phyloP scores from a whole-genome alignment of 2,329 filamentous ascomycete genomes.

The Cladosporium sp. region DNA sequence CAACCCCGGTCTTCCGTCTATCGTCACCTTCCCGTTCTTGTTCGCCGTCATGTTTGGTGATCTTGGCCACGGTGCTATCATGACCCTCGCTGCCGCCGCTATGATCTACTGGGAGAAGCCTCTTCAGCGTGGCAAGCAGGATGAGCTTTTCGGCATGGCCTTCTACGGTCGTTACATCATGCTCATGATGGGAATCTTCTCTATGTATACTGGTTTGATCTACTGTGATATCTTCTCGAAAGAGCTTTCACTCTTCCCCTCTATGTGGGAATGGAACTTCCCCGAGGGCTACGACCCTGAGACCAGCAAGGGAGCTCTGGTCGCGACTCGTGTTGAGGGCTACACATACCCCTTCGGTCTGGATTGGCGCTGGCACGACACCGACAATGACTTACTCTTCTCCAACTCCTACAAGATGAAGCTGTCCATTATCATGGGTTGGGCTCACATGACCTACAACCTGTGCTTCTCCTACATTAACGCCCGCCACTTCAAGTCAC shows the following conservation, averaged over 20 bases:
- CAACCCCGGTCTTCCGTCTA: conserved; percentile 90
- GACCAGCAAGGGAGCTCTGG: conserved; percentile 48
- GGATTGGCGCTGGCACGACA: conserved; percentile 94
- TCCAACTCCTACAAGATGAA: conserved; percentile 99
- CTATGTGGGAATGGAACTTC: conserved; percentile 83
- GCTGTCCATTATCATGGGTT: conserved; percentile 94
- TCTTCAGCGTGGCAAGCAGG: conserved; percentile 77
- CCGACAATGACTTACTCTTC: conserved; percentile 92
- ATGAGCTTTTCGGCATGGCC: conserved; percentile 96
- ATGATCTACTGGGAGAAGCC: conserved; percentile 98
- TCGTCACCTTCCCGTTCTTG: conserved; percentile 98
- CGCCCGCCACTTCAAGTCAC: conserved; percentile 87
- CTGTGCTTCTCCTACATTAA: conserved; percentile 91
- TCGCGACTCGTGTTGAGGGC: conserved; percentile 59
- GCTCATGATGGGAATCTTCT: conserved; percentile 95
- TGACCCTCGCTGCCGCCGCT: conserved; percentile 74
- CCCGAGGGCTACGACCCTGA: conserved; percentile 47
- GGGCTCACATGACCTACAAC: conserved; percentile 98
- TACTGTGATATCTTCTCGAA: conserved; percentile 98
- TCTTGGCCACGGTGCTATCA: conserved; percentile 86
- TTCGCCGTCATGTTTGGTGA: conserved; percentile 99
- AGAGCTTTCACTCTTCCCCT: conserved; percentile 81
- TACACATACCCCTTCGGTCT: conserved; percentile 95
- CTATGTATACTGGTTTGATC: conserved; percentile 92
- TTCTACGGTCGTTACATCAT: conserved; percentile 99